These are phyloP conservation scores for Rhytidiadelphus loreus DNA, from an alignment of 225 moss, liverwort and hornwort genomes.

Conservation along the genomic window DNA sequence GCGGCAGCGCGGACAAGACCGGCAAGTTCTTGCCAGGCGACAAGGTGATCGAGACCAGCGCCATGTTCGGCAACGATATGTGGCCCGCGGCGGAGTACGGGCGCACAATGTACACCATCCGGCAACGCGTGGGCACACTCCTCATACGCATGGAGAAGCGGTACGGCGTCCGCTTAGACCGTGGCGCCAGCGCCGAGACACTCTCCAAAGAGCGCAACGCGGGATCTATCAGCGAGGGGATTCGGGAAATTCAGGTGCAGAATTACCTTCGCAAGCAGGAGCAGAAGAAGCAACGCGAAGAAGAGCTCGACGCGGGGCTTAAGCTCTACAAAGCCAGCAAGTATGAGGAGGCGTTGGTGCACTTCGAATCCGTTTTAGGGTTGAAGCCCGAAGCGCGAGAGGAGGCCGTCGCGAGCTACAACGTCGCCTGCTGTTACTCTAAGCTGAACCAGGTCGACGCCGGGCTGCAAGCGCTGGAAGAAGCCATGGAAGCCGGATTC, in stretches of 20 bases:
- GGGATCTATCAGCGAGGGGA: conserved; percentile 64
- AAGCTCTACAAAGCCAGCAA: conserved; percentile 75
- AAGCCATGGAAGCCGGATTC: conserved; percentile 83
- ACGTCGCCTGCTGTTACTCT: conserved; percentile 93
- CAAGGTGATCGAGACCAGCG: conserved; percentile 80
- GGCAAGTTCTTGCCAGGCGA: conserved; percentile 64
- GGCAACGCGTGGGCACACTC: conserved; percentile 82
- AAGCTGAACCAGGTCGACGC: conserved; percentile 77
- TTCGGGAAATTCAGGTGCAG: conserved; percentile 86
- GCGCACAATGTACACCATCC: conserved; percentile 98
- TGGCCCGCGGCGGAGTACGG: conserved; percentile 99
- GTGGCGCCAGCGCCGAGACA: conserved; percentile 46
- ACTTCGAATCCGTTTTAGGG: conserved; percentile 90
- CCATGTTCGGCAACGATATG: conserved; percentile 84
- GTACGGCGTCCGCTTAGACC: conserved; percentile 74
- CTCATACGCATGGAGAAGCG: conserved; percentile 83
- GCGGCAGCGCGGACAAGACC: conserved; percentile 52
- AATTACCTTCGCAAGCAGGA: conserved; percentile 92
- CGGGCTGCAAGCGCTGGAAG: conserved; percentile 76
- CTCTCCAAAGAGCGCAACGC: conserved; percentile 79
- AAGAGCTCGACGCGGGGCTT: conserved; percentile 53
- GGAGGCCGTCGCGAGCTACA: conserved; percentile 80
- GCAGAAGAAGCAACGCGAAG: conserved; percentile 63
- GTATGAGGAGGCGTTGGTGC: conserved; percentile 66
- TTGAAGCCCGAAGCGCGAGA: conserved; percentile 73